Evolutionary conservation across 164 flowering plant genomes (phyloP).

Genomic region (Chimonanthus salicifolius): DNA sequence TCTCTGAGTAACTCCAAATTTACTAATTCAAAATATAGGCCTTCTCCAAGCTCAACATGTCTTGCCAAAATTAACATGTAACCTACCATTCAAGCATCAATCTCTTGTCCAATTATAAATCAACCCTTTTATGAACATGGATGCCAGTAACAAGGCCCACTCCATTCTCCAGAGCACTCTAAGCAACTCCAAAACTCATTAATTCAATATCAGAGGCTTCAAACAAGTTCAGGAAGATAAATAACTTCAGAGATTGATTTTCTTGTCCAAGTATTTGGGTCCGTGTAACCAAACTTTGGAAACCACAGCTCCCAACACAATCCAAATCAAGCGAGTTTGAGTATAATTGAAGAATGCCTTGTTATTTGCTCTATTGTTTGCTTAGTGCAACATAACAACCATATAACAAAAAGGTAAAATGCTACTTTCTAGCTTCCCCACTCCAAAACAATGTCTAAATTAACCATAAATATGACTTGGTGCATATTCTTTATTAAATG

Average conservation of each 20-base stretch:
- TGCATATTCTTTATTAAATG: no score
- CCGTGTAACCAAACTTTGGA: background rate
- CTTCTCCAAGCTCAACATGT: background rate
- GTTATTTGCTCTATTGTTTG: background rate
- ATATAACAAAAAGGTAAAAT: no score
- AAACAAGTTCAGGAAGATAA: background rate
- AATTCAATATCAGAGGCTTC: background rate
- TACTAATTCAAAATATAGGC: background rate
- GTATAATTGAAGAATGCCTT: background rate
- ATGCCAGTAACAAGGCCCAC: no score
- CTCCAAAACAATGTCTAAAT: no score
- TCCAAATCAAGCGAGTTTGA: background rate
- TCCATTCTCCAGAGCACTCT: background rate
- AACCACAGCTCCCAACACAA: background rate
- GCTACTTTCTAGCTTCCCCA: no score
- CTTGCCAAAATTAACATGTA: background rate
- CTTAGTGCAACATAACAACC: no score
- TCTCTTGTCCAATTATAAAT: no score
- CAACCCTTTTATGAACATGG: no score
- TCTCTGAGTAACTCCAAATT: background rate
- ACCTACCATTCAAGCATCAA: no score
- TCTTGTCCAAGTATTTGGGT: background rate
- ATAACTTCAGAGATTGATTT: no score
- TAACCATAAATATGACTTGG: no score
- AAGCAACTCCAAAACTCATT: background rate